phyloP scores from a whole-genome alignment of 805 yeast species.

The Barnettozyma botsteinii region DNA sequence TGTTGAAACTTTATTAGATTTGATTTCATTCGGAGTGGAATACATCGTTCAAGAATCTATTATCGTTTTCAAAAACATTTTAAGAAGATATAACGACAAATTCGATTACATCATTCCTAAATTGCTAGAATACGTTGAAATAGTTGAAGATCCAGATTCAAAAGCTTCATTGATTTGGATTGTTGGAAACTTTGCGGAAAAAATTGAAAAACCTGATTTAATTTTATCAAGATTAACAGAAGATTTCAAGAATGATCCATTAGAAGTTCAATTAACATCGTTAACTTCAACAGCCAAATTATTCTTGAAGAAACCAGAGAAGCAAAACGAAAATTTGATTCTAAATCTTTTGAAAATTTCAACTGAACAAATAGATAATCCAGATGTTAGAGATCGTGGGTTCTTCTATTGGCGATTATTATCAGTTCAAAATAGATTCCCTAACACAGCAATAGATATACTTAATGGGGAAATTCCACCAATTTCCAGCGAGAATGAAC shows the following conservation, averaged over 20 bases:
- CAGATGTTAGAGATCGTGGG: conserved; percentile 84
- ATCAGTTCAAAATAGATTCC: conserved; percentile 39
- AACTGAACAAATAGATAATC: conserved; percentile 71
- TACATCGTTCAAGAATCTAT: conserved; percentile 77
- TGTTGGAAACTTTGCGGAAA: conserved; percentile 60
- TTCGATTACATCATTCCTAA: conserved; percentile 40
- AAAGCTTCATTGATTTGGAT: conserved; percentile 80
- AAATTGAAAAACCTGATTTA: conserved; percentile 37
- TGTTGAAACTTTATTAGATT: conserved; percentile 52
- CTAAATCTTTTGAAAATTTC: conserved; percentile 56
- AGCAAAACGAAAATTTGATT: conserved; percentile 52
- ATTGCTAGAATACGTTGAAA: conserved; percentile 39
- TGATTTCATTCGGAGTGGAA: conserved; percentile 59
- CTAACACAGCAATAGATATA: conserved; percentile 43
- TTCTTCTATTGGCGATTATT: conserved; percentile 80
- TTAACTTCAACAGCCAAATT: conserved; percentile 71
- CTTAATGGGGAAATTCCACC: conserved; percentile 56
- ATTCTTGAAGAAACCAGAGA: conserved; percentile 50
- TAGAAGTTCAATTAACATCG: conserved; percentile 68
- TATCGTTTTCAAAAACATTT: conserved; percentile 67
- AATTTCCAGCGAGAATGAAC: conserved; percentile 61
- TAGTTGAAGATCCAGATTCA: conserved; percentile 72
- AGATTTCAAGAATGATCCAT: conserved; percentile 54
- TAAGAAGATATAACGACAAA: conserved; percentile 62
- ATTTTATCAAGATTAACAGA: conserved; percentile 38